Conservation (phyloP, 2,329 filamentous ascomycete genomes). For the Hymenoscyphus infarciens region DNA sequence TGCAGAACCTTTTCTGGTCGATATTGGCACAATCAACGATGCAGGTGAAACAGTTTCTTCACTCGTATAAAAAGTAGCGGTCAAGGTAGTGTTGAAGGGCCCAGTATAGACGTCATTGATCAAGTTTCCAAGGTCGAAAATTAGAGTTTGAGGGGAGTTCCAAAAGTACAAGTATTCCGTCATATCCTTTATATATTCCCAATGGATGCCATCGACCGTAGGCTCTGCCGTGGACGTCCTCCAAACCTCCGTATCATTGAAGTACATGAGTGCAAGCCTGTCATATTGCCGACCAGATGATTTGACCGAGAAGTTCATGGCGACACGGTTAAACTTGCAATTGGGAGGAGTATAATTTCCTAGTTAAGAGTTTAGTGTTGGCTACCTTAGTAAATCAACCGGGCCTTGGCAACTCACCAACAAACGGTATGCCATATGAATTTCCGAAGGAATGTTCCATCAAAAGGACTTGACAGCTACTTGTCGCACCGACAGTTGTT, state of each 20-base stretch:
- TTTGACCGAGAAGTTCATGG: slow-evolving; percentile 72
- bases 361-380: slow-evolving; percentile 33
- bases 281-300: slow-evolving; percentile 73
- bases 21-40: slow-evolving; percentile 66
- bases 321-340: slow-evolving; percentile 70
- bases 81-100: slow-evolving; percentile 69
- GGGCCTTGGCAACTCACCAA: slow-evolving; percentile 50
- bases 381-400: not conserved
- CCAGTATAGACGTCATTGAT: slow-evolving; percentile 70
- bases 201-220: slow-evolving; percentile 64
- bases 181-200: slow-evolving; percentile 78
- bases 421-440: slow-evolving; percentile 71
- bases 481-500: slow-evolving; percentile 26
- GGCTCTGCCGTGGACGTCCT: slow-evolving; percentile 81
- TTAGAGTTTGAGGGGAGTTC: slow-evolving; percentile 65
- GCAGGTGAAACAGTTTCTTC: slow-evolving; percentile 47
- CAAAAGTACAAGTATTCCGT: slow-evolving; percentile 67
- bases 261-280: slow-evolving; percentile 69
- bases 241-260: slow-evolving; percentile 77
- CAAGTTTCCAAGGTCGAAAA: slow-evolving; percentile 76
- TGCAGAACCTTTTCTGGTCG: slow-evolving; percentile 47
- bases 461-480: slow-evolving; percentile 52
- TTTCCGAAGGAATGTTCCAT: slow-evolving; percentile 69
- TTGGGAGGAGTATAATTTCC: slow-evolving; percentile 62
- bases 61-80: slow-evolving; percentile 64